Evolutionary conservation across 345 rosid species (phyloP).

Genomic region (rapeseed (Brassica napus)): DNA sequence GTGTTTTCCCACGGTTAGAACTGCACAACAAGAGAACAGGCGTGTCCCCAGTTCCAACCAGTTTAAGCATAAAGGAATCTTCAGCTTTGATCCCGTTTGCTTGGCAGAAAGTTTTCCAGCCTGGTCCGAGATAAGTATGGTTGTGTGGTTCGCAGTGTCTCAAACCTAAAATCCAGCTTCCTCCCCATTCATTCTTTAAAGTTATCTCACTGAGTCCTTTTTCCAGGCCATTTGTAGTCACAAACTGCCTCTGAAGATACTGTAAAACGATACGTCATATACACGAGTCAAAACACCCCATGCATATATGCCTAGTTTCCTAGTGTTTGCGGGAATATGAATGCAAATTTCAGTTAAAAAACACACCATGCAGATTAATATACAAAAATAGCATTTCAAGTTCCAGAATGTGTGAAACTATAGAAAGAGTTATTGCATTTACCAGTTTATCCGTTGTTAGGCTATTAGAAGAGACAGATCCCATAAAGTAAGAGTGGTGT

Average conservation of each 20-base stretch:
- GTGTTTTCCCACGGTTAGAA: not conserved
- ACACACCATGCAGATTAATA: not conserved
- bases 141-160: not conserved
- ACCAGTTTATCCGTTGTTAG: not conserved
- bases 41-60: not conserved
- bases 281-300: not conserved
- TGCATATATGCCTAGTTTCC: not conserved
- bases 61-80: slow-evolving; percentile 12
- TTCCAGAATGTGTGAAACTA: not conserved
- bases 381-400: not conserved
- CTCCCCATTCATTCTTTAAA: slow-evolving; percentile 20
- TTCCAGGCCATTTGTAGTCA: slow-evolving; percentile 10
- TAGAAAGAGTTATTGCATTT: not conserved
- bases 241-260: slow-evolving; percentile 13
- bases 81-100: slow-evolving; percentile 19
- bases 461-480: not conserved
- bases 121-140: not conserved
- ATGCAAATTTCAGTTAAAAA: not conserved
- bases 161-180: slow-evolving; percentile 11
- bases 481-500: not conserved
- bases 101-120: slow-evolving; percentile 32
- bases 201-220: slow-evolving; percentile 17
- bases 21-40: slow-evolving; percentile 21
- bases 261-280: not conserved
- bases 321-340: not conserved